Percentiles rank a stretch among this genome's conserved stretches.
These are phyloP conservation scores for Xerocomellus amylosporus DNA, from an alignment of 768 basidiomycete genomes.

Conservation along the genomic window DNA sequence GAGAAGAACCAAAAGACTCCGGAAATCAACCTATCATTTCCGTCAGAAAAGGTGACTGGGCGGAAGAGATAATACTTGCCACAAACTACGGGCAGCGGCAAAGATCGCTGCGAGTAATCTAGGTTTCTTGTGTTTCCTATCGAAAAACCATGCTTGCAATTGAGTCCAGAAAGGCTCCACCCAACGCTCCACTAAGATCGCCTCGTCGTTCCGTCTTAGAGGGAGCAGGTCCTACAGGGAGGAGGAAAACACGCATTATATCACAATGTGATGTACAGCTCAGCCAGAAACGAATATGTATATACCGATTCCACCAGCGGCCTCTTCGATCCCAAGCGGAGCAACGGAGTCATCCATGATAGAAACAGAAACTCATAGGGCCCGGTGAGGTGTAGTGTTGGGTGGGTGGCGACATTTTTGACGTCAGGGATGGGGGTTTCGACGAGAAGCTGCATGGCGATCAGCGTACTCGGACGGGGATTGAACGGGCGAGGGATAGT, in stretches of 20 bases:
- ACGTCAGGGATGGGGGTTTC: constrained; percentile 12
- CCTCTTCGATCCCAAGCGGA: constrained; percentile 24
- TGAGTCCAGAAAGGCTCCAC: constrained; percentile 24
- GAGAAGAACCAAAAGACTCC: constrained; percentile 31
- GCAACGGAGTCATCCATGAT: constrained; percentile 27
- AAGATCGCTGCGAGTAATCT: constrained; percentile 18
- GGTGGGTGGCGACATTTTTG: constrained; percentile 22
- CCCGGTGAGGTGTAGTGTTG: constrained; percentile 13
- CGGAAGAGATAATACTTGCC: constrained; percentile 6
- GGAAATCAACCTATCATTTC: constrained; percentile 21
- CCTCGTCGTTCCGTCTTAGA: constrained; percentile 26
- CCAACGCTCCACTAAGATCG: constrained; percentile 24
- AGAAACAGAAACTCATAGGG: constrained; percentile 20
- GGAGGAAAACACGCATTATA: constrained; percentile 10
- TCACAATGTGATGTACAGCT: constrained; percentile 20
- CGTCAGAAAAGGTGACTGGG: not conserved
- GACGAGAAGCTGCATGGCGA: constrained; percentile 24
- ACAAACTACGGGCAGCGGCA: constrained; percentile 12
- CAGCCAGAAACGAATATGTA: constrained; percentile 26
- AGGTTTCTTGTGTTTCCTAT: constrained; percentile 13
- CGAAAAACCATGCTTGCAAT: constrained; percentile 18
- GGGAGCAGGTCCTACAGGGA: constrained; percentile 25
- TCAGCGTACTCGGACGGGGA: constrained; percentile 17
- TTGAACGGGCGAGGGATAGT: not conserved
- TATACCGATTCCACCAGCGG: constrained; percentile 32